Base-by-base conservation (phyloP, 2,329 filamentous ascomycete genomes). In the Pseudofabraea citricarpa region DNA sequence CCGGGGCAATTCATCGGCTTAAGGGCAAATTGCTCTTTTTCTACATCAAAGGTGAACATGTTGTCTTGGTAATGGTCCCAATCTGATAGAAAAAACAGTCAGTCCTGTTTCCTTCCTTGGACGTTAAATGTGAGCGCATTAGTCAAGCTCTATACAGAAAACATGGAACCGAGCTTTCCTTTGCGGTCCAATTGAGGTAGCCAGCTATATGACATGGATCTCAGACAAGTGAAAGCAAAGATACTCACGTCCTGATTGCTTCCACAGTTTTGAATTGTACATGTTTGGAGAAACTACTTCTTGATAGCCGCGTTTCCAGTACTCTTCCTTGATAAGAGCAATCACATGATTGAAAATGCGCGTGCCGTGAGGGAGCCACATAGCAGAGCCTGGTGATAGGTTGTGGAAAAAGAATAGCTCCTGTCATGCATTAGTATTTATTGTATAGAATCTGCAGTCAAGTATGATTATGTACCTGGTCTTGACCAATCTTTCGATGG, bases 1-100 rank as follows among this genome's bases (percentile, higher is more conserved):
- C 90, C 90, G 4, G 93, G 93, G 69, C 93, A 98, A 71, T 97
- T 97, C 93, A 97, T 97, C 21, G 91, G 91, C 71, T 97, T 97
- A 40, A 97, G 71, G n/a, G 83, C 90, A 72, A 84, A 90, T 53
- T 82, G 74, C 51, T 86, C 85, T 73, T 95, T 95, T 64, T 96
- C 90, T 22, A 85, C 71, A 43, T 80, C 73, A 55, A 95, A 82
- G n/a, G 82, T 83, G 66, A 90, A 90, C 91, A 97, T 97, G 69
- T 96, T 90, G 51, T 97, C 91, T 61, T 90, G 81, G 73, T 96
- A 93, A 62, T 91, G 82, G 47, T 85, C 80, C 90, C 91, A 96
- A 66, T 97, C n/a, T n/a, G n/a, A n/a, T n/a, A n/a, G n/a, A n/a
- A n/a, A n/a, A n/a, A n/a, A n/a, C n/a, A n/a, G n/a, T n/a, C n/a